Evolutionary conservation across 139 green algal species (phyloP).

Genomic region (Chlamydomonas schloesseri): DNA sequence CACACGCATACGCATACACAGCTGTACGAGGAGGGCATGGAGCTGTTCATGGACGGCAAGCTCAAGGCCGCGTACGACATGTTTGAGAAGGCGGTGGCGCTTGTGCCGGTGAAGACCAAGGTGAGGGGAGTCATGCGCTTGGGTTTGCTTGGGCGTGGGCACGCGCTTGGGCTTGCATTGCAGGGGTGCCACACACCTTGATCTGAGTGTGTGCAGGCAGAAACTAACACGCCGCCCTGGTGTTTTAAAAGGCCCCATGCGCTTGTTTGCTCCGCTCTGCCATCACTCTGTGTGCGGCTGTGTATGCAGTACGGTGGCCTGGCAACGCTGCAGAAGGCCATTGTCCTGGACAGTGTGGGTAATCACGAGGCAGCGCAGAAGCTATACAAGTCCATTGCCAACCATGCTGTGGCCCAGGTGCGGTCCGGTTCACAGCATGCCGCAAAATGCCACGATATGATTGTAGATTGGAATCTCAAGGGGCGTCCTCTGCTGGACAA

Average conservation of each 20-base stretch:
- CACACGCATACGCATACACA: too few species aligned
- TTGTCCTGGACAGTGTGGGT: constrained; percentile 89
- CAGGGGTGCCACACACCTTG: not conserved
- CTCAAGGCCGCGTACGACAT: constrained; percentile 57
- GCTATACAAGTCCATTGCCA: constrained; percentile 73
- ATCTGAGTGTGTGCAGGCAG: too few species aligned
- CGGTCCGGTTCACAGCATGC: too few species aligned
- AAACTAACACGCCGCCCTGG: too few species aligned
- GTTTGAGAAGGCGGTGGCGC: constrained; percentile 51
- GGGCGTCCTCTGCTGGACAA: too few species aligned
- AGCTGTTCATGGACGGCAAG: constrained; percentile 38
- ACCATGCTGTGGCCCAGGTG: constrained; percentile 23
- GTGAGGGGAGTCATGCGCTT: not conserved
- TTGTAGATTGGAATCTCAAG: too few species aligned
- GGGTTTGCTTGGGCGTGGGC: too few species aligned
- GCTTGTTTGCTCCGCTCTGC: too few species aligned
- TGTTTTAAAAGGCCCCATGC: too few species aligned
- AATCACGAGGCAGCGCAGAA: constrained; percentile 67
- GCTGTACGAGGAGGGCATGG: constrained; percentile 52
- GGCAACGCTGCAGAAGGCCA: constrained; percentile 79
- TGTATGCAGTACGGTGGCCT: constrained; percentile 72
- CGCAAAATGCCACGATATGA: too few species aligned
- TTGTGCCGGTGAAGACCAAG: constrained; percentile 57
- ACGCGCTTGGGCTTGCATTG: too few species aligned
- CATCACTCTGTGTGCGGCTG: too few species aligned